Conservation (phyloP, 2,329 filamentous ascomycete genomes). For the Keithomyces neogunnii region DNA sequence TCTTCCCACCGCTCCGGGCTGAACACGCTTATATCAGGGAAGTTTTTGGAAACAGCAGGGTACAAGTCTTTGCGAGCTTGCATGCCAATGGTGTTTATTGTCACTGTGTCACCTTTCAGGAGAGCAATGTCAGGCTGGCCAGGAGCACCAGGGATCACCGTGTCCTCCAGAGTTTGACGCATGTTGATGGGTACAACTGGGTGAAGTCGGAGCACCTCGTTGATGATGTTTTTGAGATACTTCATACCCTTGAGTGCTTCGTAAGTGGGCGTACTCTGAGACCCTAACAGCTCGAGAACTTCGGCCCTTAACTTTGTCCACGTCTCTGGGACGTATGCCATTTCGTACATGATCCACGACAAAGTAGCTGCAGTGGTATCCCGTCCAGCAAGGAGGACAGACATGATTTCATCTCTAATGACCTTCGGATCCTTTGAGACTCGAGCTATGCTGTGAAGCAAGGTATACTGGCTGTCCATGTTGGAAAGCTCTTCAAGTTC, state of each 20-base stretch:
- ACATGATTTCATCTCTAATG: constrained; percentile 69
- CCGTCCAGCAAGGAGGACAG: constrained; percentile 70
- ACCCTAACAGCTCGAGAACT: constrained; percentile 58
- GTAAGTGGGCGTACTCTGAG: constrained; percentile 57
- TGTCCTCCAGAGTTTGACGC: constrained; percentile 30
- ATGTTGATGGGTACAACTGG: constrained; percentile 74
- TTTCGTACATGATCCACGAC: constrained; percentile 74
- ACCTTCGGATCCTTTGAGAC: constrained; percentile 55
- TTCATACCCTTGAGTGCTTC: constrained; percentile 82
- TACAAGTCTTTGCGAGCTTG: constrained; percentile 41
- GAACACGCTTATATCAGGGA: constrained; percentile 30
- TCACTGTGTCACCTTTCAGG: constrained; percentile 35
- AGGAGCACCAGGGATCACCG: constrained; percentile 11
- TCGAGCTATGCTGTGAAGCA: constrained; percentile 66
- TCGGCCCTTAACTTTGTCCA: constrained; percentile 63
- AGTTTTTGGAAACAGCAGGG: constrained; percentile 27
- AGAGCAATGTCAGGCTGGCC: constrained; percentile 31
- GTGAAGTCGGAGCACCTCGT: constrained; percentile 70
- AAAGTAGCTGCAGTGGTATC: constrained; percentile 82
- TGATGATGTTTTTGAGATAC: constrained; percentile 65
- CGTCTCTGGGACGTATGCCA: constrained; percentile 59
- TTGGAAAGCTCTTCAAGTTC: constrained; percentile 64
- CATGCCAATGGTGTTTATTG: constrained; percentile 44
- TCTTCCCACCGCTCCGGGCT: constrained; percentile 41
- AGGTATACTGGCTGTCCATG: constrained; percentile 59